phyloP scores from a whole-genome alignment of 495 filamentous ascomycete genomes.

The Talaromyces borbonicus region DNA sequence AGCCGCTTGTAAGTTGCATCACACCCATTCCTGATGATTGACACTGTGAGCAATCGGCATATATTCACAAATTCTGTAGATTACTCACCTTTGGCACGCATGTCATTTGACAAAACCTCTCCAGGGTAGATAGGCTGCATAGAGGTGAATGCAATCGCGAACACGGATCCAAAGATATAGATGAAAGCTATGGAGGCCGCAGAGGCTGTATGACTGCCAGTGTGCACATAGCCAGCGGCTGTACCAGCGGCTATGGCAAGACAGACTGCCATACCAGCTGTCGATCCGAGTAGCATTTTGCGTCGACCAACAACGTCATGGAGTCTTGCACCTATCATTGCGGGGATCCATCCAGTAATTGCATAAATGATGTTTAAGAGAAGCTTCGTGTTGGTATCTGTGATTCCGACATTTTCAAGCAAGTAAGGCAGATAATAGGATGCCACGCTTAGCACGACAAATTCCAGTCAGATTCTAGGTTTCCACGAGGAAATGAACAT shows the following conservation, averaged over 20 bases:
- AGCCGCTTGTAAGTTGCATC: too few relatives aligned
- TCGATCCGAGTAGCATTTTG: conserved; percentile 2
- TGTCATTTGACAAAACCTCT: conserved; percentile 44
- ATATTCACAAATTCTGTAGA: conserved; percentile 29
- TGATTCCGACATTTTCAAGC: neutral
- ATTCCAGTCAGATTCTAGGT: too few relatives aligned
- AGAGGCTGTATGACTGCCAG: neutral
- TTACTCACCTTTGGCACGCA: conserved; percentile 57
- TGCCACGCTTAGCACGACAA: neutral
- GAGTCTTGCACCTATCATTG: neutral
- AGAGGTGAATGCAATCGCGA: conserved; percentile 54
- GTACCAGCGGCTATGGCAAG: neutral
- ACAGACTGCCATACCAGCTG: neutral
- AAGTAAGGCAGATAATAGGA: conserved; percentile 1
- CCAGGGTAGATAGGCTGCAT: conserved; percentile 61
- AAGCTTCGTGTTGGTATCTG: neutral
- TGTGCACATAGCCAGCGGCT: neutral
- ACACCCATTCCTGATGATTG: too few relatives aligned
- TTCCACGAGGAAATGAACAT: too few relatives aligned
- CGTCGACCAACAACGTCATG: conserved; percentile 3
- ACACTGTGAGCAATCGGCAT: too few relatives aligned
- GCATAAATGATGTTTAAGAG: neutral
- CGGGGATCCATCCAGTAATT: neutral
- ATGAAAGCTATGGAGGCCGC: conserved; percentile 53
- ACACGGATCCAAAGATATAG: conserved; percentile 57